phyloP scores from a whole-genome alignment of 169 alveolate genomes.

The Eimeria nieschulzi region DNA sequence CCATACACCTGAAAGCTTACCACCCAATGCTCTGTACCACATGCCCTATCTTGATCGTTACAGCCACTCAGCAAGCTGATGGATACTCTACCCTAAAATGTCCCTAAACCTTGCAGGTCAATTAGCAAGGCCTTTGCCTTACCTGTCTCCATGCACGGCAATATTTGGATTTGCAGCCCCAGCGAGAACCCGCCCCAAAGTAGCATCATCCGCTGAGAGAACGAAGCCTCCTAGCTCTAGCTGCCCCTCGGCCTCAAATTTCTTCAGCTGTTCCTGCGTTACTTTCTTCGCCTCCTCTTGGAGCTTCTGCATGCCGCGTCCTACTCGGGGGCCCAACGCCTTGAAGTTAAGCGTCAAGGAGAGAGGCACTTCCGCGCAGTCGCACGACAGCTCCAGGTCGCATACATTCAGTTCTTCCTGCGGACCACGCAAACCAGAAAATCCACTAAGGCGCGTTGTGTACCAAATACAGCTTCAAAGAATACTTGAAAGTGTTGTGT shows the following conservation, averaged over 20 bases:
- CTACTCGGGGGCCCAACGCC: slow-evolving; percentile 57
- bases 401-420: slow-evolving; percentile 78
- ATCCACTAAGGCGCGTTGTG: no score
- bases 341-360: slow-evolving; percentile 34
- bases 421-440: no score
- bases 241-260: slow-evolving; percentile 15
- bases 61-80: no score
- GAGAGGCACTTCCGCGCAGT: background rate
- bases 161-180: slow-evolving; percentile 26
- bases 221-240: slow-evolving; percentile 16
- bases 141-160: slow-evolving; percentile 47
- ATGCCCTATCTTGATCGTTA: no score
- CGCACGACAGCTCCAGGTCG: slow-evolving; percentile 48
- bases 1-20: no score
- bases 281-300: slow-evolving; percentile 38
- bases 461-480: no score
- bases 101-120: background rate
- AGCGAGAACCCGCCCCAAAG: slow-evolving; percentile 6
- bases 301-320: slow-evolving; percentile 21
- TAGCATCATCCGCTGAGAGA: slow-evolving; percentile 21
- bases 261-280: slow-evolving; percentile 39
- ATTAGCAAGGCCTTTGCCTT: background rate
- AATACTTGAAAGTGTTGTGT: no score
- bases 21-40: no score
- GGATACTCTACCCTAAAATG: no score